phyloP scores from a whole-genome alignment of 345 rosid species.

The Litchi chinensis region DNA sequence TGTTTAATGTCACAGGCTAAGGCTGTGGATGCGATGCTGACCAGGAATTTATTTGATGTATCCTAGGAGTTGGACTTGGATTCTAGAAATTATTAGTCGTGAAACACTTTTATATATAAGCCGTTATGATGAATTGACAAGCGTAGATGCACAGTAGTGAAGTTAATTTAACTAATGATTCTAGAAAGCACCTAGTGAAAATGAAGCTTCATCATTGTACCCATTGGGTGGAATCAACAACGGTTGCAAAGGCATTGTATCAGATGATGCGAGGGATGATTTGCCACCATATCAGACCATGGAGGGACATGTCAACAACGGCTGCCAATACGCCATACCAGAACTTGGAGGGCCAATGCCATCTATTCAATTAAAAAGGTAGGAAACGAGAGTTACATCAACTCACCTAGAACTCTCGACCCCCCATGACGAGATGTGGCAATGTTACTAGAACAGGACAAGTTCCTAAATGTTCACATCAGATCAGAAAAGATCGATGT shows the following conservation, averaged over 20 bases:
- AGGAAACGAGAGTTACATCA: not conserved
- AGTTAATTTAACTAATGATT: not conserved
- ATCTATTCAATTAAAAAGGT: not conserved
- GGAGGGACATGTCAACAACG: not conserved
- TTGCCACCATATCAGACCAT: too few species aligned
- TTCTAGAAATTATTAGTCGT: not conserved
- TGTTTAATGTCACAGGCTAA: not conserved
- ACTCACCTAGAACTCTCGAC: not conserved
- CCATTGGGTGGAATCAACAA: not conserved
- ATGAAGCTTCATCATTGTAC: not conserved
- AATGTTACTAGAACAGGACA: not conserved
- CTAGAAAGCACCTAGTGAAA: not conserved
- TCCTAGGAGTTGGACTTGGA: not conserved
- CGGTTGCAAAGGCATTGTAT: not conserved
- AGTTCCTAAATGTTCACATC: not conserved
- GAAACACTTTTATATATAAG: not conserved
- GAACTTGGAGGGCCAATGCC: not conserved
- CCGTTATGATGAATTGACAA: not conserved
- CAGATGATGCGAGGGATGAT: too few species aligned
- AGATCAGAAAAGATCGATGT: not conserved
- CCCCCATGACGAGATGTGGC: not conserved
- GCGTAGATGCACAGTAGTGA: not conserved
- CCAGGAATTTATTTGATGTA: not conserved
- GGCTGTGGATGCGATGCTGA: not conserved
- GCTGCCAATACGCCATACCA: not conserved